phyloP scores from a whole-genome alignment of 208 protist species.

The Histomonas meleagridis region DNA sequence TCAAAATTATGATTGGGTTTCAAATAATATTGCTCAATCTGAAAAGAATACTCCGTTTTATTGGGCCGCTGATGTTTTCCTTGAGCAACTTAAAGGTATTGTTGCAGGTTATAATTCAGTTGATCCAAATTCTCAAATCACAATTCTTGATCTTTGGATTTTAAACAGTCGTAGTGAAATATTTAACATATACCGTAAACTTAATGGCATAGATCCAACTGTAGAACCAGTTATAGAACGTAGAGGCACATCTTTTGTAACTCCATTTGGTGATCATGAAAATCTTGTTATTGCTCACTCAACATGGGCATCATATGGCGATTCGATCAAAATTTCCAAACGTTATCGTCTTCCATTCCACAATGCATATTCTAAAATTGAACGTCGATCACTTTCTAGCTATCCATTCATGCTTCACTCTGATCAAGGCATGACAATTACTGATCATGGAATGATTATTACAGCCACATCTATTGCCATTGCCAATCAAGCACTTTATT shows the following conservation, averaged over 20 bases:
- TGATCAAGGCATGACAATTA: neutral
- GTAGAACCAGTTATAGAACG: neutral
- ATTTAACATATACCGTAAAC: neutral
- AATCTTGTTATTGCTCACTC: neutral
- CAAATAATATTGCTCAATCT: neutral
- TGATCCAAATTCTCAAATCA: neutral
- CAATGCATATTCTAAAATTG: neutral
- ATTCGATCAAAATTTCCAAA: neutral
- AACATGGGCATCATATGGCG: neutral
- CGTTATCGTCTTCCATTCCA: neutral
- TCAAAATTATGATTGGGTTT: neutral
- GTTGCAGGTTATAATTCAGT: neutral
- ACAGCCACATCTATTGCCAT: neutral
- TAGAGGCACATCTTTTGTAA: neutral
- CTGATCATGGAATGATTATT: neutral
- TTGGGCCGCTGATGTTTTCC: neutral
- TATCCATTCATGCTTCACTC: slow-evolving; percentile 22
- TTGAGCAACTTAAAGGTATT: neutral
- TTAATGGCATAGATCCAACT: neutral
- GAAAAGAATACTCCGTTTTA: too few species aligned
- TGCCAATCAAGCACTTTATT: neutral
- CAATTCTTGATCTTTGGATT: neutral
- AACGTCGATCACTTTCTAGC: neutral
- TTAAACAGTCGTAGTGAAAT: neutral
- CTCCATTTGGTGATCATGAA: neutral